Base-by-base conservation (phyloP, 2,329 filamentous ascomycete genomes). In the Periconia sp. region DNA sequence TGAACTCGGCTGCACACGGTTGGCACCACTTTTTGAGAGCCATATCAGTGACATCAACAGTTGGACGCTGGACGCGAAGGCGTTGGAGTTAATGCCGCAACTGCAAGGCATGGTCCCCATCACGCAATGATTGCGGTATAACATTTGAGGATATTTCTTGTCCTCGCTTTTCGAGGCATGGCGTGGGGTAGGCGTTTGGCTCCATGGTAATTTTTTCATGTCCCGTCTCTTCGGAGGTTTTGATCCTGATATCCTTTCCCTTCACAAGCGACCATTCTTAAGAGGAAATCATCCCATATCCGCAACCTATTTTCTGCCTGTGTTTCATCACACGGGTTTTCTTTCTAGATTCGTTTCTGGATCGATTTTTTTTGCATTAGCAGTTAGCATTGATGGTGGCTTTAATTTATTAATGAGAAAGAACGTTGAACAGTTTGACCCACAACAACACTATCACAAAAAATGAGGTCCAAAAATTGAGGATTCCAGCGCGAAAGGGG, bases 21-120 rank as follows among this genome's bases (percentile, higher is more conserved):
- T 73, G 59, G 68, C 67, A 1, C 69, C 70, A 1, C 58, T 72
- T 1, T 73, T 72, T 41, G 67, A 72, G 46, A 69, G 59, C 37
- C 65, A 67, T 18, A 62, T 72, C 31, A 56, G 58, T 27, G 66
- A 73, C 19, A 47, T 73, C 23, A 65, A 64, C 45, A 72, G 60
- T 45, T 73, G 70, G 70, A 67, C 61, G 15, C 49, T 73, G 46
- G 68, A 72, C 54, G 61, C 68, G 6, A 72, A 72, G 47, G 65
- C 70, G 41, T 55, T 73, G 3, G 66, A 72, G 30, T 31, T 66
- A 6, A 66, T 70, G 58, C 70, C 70, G 17, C 67, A 70, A 54
- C 55, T 73, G 2, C 65, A 71, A 45, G 64, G 65, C 9, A 41
- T 71, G 33, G 64, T 71, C 17, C 68, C 67, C 13, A 18, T 49